Evolutionary conservation across 2,329 filamentous ascomycete species (phyloP).

Genomic region (Chaetomiaceae sp.): DNA sequence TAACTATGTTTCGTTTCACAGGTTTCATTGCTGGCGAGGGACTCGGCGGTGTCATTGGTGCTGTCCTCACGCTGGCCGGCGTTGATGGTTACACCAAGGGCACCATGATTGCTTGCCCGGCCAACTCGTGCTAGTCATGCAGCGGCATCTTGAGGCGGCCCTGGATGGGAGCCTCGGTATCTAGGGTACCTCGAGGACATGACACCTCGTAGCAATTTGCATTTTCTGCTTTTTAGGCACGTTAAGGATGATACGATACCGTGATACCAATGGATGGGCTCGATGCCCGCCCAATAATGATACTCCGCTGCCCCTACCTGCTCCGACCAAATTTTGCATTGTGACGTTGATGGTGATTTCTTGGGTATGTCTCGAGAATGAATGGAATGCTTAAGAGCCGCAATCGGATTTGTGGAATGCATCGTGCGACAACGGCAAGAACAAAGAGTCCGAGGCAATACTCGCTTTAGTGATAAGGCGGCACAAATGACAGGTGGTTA

Average conservation of each 20-base stretch:
- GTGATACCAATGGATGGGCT: slow-evolving; percentile 12
- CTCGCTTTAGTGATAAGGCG: too few species aligned
- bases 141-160: background rate
- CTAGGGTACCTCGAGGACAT: background rate
- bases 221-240: slow-evolving; percentile 6
- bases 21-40: slow-evolving; percentile 62
- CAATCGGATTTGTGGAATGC: too few species aligned
- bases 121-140: slow-evolving; percentile 20
- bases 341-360: background rate
- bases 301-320: background rate
- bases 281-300: slow-evolving; percentile 10
- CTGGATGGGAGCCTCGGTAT: background rate
- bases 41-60: slow-evolving; percentile 53
- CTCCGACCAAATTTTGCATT: background rate
- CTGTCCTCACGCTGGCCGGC: slow-evolving; percentile 26
- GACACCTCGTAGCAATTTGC: background rate
- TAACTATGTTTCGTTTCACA: slow-evolving; percentile 32
- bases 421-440: too few species aligned
- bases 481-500: too few species aligned
- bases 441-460: too few species aligned
- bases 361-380: background rate
- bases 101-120: slow-evolving; percentile 26
- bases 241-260: slow-evolving; percentile 11
- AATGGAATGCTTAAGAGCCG: too few species aligned
- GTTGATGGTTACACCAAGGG: slow-evolving; percentile 25